Base-by-base conservation (phyloP, 1,284 basidiomycete genomes). In the Thelephora terrestris region DNA sequence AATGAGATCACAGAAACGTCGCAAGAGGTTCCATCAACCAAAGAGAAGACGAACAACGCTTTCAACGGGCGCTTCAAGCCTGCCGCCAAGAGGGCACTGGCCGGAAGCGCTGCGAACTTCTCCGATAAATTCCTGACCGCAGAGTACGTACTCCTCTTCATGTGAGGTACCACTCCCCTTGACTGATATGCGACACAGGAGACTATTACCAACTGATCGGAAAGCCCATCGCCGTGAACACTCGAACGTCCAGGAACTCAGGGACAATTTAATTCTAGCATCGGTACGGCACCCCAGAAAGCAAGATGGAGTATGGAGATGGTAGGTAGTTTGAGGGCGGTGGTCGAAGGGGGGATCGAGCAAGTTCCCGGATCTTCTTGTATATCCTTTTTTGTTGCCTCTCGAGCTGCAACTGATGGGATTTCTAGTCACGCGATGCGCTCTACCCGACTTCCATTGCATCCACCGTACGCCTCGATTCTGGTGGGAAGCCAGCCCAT, bases 261-360 rank as follows among this genome's bases (percentile, higher is more conserved):
- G 77, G 47, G 78, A 80, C 45, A 94, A 98, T 66, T 91, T 91
- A n/a, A n/a, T n/a, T n/a, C n/a, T n/a, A n/a, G n/a, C n/a, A n/a
- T n/a, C n/a, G n/a, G n/a, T n/a, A n/a, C n/a, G n/a, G n/a, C n/a
- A n/a, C n/a, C n/a, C n/a, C n/a, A n/a, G n/a, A n/a, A n/a, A n/a
- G n/a, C n/a, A n/a, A n/a, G n/a, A n/a, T n/a, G n/a, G n/a, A n/a
- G n/a, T n/a, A n/a, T n/a, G n/a, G n/a, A n/a, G n/a, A n/a, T n/a
- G n/a, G n/a, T n/a, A n/a, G n/a, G n/a, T n/a, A n/a, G n/a, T n/a
- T n/a, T n/a, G n/a, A n/a, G n/a, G n/a, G n/a, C n/a, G n/a, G n/a
- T n/a, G n/a, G n/a, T n/a, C n/a, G n/a, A n/a, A n/a, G n/a, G n/a
- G n/a, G n/a, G n/a, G n/a, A n/a, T n/a, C n/a, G n/a, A n/a, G n/a